Percentiles rank a stretch among this genome's conserved stretches.
Evolutionary conservation across 2,329 filamentous ascomycete genomes (phyloP).

Genomic region (Penicillium fuscoglaucum): DNA sequence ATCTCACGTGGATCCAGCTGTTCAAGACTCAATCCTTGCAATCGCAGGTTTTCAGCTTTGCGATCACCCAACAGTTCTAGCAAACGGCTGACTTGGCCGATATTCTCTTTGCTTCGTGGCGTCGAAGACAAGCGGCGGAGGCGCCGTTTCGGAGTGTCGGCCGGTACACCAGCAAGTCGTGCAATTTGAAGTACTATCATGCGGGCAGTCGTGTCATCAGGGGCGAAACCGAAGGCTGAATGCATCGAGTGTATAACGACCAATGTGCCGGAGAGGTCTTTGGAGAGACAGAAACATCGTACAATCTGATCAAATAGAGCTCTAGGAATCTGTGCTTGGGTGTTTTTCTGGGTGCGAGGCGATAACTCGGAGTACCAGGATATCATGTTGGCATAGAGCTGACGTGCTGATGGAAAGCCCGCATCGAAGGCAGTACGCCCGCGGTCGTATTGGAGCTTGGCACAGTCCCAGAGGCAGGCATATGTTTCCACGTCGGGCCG

Average conservation of each 20-base stretch:
- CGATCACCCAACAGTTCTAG: slow-evolving; percentile 45
- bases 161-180: slow-evolving; percentile 42
- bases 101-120: slow-evolving; percentile 47
- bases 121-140: slow-evolving; percentile 44
- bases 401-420: slow-evolving; percentile 47
- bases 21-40: slow-evolving; percentile 36
- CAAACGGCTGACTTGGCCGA: slow-evolving; percentile 47
- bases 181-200: slow-evolving; percentile 53
- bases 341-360: slow-evolving; percentile 28
- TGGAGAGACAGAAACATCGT: slow-evolving; percentile 51
- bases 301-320: slow-evolving; percentile 56
- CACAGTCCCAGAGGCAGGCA: slow-evolving; percentile 63
- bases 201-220: slow-evolving; percentile 49
- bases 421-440: slow-evolving; percentile 49
- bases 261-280: slow-evolving; percentile 52
- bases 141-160: slow-evolving; percentile 36
- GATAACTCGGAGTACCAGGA: slow-evolving; percentile 44
- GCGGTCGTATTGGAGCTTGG: slow-evolving; percentile 50
- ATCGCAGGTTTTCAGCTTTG: slow-evolving; percentile 34
- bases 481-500: slow-evolving; percentile 69
- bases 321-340: slow-evolving; percentile 44
- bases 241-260: slow-evolving; percentile 51
- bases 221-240: slow-evolving; percentile 46
- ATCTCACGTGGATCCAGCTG: slow-evolving; percentile 40
- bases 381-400: slow-evolving; percentile 53